Evolutionary conservation across 2,329 filamentous ascomycete species (phyloP).

Genomic region (Parastagonospora nodorum): DNA sequence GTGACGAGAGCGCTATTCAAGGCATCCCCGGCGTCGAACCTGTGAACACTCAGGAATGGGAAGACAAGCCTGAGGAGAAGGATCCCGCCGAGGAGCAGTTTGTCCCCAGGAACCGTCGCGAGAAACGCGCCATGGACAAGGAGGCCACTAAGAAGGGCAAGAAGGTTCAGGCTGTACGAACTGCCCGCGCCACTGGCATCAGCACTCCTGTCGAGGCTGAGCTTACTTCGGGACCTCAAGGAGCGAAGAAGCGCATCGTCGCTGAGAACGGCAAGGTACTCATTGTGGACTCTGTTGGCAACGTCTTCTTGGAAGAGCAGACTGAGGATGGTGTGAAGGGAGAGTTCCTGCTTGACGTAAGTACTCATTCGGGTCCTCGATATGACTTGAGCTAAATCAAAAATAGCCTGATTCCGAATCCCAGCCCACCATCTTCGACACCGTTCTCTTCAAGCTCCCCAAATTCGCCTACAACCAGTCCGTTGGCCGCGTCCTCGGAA

Average conservation of each 20-base stretch:
- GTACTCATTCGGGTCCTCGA: constrained; percentile 43
- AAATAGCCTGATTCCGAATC: constrained; percentile 76
- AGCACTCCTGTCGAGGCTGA: constrained; percentile 62
- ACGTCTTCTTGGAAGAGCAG: constrained; percentile 93
- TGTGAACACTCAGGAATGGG: constrained; percentile 36
- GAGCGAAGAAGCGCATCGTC: constrained; percentile 82
- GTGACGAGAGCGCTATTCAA: constrained; percentile 71
- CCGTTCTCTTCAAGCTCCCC: constrained; percentile 79
- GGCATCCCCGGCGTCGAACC: constrained; percentile 66
- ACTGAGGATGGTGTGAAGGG: constrained; percentile 83
- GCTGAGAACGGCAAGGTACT: constrained; percentile 95
- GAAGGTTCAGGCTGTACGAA: constrained; percentile 58
- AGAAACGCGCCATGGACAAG: constrained; percentile 87
- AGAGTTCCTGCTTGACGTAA: constrained; percentile 86
- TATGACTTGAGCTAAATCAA: constrained; percentile 18
- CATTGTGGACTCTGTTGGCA: constrained; percentile 87
- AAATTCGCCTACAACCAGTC: constrained; percentile 68
- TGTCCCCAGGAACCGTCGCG: constrained; percentile 74
- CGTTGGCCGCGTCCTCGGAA: constrained; percentile 50
- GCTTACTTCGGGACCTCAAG: constrained; percentile 64
- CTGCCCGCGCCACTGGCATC: constrained; percentile 57
- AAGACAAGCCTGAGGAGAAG: constrained; percentile 46
- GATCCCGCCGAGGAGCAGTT: constrained; percentile 52
- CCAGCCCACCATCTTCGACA: constrained; percentile 78
- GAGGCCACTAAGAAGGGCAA: constrained; percentile 70